Evolutionary conservation across 129 eudicot species (phyloP), one percentile per base, ranked within the genome.

Genomic region (Scalesia atractyloides): DNA sequence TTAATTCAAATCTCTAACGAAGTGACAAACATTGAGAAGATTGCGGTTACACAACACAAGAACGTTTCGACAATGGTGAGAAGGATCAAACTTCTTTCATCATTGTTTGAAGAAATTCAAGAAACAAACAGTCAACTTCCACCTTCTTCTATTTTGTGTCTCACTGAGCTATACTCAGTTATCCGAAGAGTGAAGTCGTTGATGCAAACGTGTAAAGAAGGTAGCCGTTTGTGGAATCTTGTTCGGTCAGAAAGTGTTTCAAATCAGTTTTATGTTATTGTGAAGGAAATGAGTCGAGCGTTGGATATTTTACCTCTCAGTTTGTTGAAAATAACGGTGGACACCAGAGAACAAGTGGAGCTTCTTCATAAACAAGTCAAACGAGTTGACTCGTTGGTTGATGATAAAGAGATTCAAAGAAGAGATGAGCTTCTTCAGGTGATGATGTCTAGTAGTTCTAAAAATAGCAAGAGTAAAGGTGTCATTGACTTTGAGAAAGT

Each of bases 281-380:
- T 72, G 54, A 84, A 84, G 39, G 93, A 88, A 64, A 92, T 92
- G 85, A 83, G 89, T 7, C 78, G 79, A 26, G 93, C 93, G 19
- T 79, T 86, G 4, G 94, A 92, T 62, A 86, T 88, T 18, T 78
- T 91, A 62, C 97, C 97, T 41, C 76, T 89, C 59, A 85, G 89
- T 56, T 81, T 84, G 84, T 85, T 89, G 18, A 81, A 85, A 50
- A 78, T 88, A 70, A 80, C 87, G 2, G 81, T 82, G 0, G 96
- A 88, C 48, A 81, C 88, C 8, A 88, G 60, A 75, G 97, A 89
- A 83, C 97, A 88, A 84, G 88, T 88, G 37, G 97, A 89, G 73
- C 91, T 92, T 68, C 96, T 92, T 59, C 96, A 80, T 79, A 88
- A 85, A 75, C 97, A 91, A 80, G 89, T 91, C 5, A 88, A 84